These are phyloP conservation scores for Cinchona pubescens DNA, from an alignment of 257 asterid species.

Conservation along the genomic window DNA sequence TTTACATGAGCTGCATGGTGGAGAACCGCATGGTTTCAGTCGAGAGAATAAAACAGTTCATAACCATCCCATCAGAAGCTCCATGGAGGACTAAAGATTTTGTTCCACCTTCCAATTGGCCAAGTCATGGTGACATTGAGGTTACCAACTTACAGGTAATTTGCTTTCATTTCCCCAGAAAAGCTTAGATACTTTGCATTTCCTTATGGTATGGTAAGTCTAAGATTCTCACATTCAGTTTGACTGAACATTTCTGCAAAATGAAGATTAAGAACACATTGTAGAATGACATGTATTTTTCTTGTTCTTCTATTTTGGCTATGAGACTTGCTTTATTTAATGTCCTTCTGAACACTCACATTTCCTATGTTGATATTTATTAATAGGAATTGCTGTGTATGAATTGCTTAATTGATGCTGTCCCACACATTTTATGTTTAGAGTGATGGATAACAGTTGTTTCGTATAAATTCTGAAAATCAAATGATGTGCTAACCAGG, in stretches of 20 bases:
- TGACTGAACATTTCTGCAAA: neutral
- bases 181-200: neutral
- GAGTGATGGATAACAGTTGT: neutral
- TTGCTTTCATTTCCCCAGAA: neutral
- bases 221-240: neutral
- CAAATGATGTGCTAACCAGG: neutral
- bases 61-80: conserved; percentile 63
- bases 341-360: neutral
- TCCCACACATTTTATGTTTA: neutral
- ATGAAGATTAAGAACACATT: neutral
- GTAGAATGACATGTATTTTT: neutral
- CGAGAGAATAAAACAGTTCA: conserved; percentile 71
- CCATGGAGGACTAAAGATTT: conserved; percentile 40
- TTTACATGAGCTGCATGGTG: conserved; percentile 39
- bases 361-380: neutral
- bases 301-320: neutral
- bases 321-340: neutral
- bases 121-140: conserved; percentile 50
- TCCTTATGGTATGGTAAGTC: neutral
- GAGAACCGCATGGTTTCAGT: conserved; percentile 81
- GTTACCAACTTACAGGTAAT: conserved; percentile 60
- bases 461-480: neutral
- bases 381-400: neutral
- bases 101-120: conserved; percentile 57
- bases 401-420: neutral